These are phyloP conservation scores for Hymenotorrendiella dingleyae DNA, from an alignment of 2,329 filamentous ascomycete species.

Conservation along the genomic window DNA sequence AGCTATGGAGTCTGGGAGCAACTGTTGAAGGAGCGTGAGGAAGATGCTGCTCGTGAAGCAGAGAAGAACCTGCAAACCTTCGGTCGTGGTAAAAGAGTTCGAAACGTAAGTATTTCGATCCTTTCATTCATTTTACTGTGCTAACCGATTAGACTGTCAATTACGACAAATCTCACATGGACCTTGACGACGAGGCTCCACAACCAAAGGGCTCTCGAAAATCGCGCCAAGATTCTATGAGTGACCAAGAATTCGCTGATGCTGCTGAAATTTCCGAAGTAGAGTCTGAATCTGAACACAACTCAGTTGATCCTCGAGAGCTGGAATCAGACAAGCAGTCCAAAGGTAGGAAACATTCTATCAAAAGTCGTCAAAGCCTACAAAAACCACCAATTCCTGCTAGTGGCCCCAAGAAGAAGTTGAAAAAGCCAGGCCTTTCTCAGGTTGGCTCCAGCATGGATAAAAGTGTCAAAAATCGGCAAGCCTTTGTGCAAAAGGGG, in stretches of 20 bases:
- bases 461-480: neutral
- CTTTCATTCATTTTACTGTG: neutral
- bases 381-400: neutral
- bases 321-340: slow-evolving; percentile 2
- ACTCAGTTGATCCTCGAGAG: slow-evolving; percentile 8
- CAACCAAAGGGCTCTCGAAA: neutral
- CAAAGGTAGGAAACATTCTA: slow-evolving; percentile 9
- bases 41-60: slow-evolving; percentile 66
- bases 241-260: slow-evolving; percentile 14
- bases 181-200: slow-evolving; percentile 10
- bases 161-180: slow-evolving; percentile 10
- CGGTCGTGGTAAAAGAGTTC: slow-evolving; percentile 69
- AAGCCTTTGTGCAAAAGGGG: neutral
- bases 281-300: slow-evolving; percentile 9
- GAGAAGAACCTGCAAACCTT: slow-evolving; percentile 66
- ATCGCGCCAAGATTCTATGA: slow-evolving; percentile 5
- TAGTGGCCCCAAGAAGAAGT: neutral
- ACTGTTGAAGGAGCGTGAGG: slow-evolving; percentile 79
- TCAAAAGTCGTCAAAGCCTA: neutral
- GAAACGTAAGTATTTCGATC: slow-evolving; percentile 22
- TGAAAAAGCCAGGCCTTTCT: too few species aligned
- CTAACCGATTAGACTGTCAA: slow-evolving; percentile 2
- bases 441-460: too few species aligned
- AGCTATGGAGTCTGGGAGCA: slow-evolving; percentile 79
- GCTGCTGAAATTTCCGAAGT: slow-evolving; percentile 1